phyloP scores from a whole-genome alignment of 106 monocot species.

The Xerophyta viscosa region DNA sequence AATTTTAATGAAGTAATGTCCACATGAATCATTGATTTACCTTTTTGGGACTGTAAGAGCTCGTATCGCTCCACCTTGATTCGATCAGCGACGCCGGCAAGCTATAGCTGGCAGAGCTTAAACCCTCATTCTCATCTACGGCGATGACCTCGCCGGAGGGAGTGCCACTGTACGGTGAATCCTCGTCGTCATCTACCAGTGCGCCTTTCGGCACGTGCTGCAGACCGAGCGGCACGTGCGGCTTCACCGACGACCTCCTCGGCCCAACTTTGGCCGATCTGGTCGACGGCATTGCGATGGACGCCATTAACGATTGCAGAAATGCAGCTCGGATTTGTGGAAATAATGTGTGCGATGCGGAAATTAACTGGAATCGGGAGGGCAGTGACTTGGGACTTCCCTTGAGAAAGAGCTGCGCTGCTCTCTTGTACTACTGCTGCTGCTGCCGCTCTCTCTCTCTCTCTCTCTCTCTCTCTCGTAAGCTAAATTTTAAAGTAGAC shows the following conservation, averaged over 20 bases:
- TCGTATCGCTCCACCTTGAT: slow-evolving; percentile 52
- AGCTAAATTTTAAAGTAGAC: too few species aligned
- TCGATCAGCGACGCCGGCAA: slow-evolving; percentile 23
- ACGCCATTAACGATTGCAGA: background rate
- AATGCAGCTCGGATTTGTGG: too few species aligned
- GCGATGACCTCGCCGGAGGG: slow-evolving; percentile 2
- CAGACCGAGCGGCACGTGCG: background rate
- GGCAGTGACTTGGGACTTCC: too few species aligned
- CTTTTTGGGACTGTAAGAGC: slow-evolving; percentile 48
- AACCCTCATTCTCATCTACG: background rate
- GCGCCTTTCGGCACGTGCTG: background rate
- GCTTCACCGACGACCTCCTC: slow-evolving; percentile 1
- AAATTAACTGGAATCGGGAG: too few species aligned
- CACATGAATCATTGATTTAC: slow-evolving; percentile 9
- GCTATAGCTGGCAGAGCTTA: background rate
- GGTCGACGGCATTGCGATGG: background rate
- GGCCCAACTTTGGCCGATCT: background rate
- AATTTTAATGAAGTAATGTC: too few species aligned
- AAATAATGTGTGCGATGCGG: too few species aligned
- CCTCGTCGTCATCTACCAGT: slow-evolving; percentile 19
- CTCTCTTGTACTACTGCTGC: too few species aligned
- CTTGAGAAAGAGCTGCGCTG: too few species aligned
- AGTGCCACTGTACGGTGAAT: slow-evolving; percentile 56
- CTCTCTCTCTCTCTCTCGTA: too few species aligned
- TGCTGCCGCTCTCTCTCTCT: too few species aligned